Percentiles rank a stretch among this genome's conserved stretches.
These are phyloP conservation scores for Pseudocercospora macadamiae DNA, from an alignment of 2,329 filamentous ascomycete genomes.

Conservation along the genomic window DNA sequence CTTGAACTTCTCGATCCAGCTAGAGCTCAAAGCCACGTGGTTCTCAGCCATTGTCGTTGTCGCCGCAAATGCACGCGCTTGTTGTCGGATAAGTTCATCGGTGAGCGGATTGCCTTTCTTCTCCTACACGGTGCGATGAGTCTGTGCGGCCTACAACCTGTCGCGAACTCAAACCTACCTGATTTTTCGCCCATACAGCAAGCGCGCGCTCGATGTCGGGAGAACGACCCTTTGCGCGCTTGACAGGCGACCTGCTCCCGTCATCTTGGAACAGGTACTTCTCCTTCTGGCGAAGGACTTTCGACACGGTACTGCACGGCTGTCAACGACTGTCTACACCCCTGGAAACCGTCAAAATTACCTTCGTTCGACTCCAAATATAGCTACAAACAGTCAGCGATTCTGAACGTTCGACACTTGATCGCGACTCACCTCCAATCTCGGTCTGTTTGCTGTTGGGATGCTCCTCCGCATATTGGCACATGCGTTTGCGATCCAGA, in stretches of 20 bases:
- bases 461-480: slow-evolving; percentile 87
- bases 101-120: slow-evolving; percentile 73
- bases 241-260: slow-evolving; percentile 76
- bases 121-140: slow-evolving; percentile 54
- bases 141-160: neutral
- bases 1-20: slow-evolving; percentile 95
- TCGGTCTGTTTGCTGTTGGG: slow-evolving; percentile 92
- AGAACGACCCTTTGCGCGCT: slow-evolving; percentile 79
- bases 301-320: slow-evolving; percentile 85
- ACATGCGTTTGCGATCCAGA: slow-evolving; percentile 89
- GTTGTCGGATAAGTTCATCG: slow-evolving; percentile 81
- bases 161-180: slow-evolving; percentile 26
- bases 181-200: slow-evolving; percentile 80
- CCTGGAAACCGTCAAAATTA: slow-evolving; percentile 49
- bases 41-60: slow-evolving; percentile 72
- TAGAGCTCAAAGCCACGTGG: slow-evolving; percentile 70
- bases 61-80: slow-evolving; percentile 71
- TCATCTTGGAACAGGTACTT: slow-evolving; percentile 86
- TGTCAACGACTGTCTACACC: slow-evolving; percentile 10
- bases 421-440: slow-evolving; percentile 71
- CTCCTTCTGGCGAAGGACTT: slow-evolving; percentile 91
- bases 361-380: slow-evolving; percentile 98
- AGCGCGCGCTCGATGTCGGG: slow-evolving; percentile 92
- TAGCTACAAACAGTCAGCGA: slow-evolving; percentile 56
- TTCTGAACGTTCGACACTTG: neutral